Conservation (phyloP, 768 basidiomycete species). For the Boletus insuetus region DNA sequence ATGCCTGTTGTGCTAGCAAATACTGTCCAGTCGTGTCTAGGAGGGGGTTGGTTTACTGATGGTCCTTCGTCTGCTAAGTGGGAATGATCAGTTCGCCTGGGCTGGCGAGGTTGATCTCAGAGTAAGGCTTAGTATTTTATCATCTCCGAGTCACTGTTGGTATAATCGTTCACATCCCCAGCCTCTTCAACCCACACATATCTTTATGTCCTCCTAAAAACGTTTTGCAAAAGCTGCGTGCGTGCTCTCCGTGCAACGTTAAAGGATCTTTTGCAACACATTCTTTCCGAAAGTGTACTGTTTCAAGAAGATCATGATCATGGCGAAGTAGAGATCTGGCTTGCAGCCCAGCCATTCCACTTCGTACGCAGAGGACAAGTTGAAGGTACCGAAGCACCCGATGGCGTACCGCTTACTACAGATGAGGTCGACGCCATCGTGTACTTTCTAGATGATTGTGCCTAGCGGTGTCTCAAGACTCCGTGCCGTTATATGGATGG, state of each 20-base stretch:
- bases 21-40: no score
- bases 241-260: slow-evolving; percentile 53
- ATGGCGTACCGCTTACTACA: slow-evolving; percentile 48
- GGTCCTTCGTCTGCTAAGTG: slow-evolving; percentile 58
- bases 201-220: slow-evolving; percentile 68
- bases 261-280: slow-evolving; percentile 50
- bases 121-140: slow-evolving; percentile 18
- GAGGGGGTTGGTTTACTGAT: no score
- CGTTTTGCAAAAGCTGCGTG: slow-evolving; percentile 50
- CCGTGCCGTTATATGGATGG: slow-evolving; percentile 84
- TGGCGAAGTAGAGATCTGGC: slow-evolving; percentile 72
- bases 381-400: slow-evolving; percentile 43
- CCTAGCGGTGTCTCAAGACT: slow-evolving; percentile 75
- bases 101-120: slow-evolving; percentile 70
- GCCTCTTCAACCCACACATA: slow-evolving; percentile 57
- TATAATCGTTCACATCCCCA: slow-evolving; percentile 12
- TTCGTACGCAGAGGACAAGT: slow-evolving; percentile 29
- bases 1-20: no score
- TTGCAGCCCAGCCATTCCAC: slow-evolving; percentile 55
- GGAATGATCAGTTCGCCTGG: slow-evolving; percentile 81
- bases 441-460: slow-evolving; percentile 83
- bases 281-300: slow-evolving; percentile 70
- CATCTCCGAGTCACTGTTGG: neutral
- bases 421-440: slow-evolving; percentile 59
- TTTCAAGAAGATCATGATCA: slow-evolving; percentile 66